A percentile compares a stretch with the other conserved stretches of the same genome.
These are phyloP conservation scores for Musa balbisiana DNA, from an alignment of 202 grass and related monocot species.

Conservation along the genomic window DNA sequence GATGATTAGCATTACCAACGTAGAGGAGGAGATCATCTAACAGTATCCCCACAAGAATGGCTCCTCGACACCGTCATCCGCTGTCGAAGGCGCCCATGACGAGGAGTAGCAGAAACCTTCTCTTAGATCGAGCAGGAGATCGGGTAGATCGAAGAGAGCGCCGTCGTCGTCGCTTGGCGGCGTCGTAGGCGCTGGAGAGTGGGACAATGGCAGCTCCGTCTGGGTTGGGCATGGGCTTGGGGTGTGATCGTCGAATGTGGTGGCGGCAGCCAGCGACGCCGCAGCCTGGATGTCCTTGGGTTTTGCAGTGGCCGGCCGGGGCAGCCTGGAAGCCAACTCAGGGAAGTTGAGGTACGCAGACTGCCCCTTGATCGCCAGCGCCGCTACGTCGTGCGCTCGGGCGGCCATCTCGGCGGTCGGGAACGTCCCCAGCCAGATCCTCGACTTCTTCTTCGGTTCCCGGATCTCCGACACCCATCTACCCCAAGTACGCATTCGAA, in stretches of 20 bases:
- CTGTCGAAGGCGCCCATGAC: not conserved
- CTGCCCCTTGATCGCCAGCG: not conserved
- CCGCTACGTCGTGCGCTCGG: not conserved
- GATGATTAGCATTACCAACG: too few species aligned
- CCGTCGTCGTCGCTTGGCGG: not conserved
- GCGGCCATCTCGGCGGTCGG: not conserved
- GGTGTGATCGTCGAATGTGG: too few species aligned
- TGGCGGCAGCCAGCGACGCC: too few species aligned
- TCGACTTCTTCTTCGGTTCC: not conserved
- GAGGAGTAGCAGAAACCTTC: not conserved
- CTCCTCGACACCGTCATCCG: not conserved
- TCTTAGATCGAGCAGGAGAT: not conserved
- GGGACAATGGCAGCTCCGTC: not conserved
- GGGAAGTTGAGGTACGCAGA: too few species aligned
- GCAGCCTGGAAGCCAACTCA: too few species aligned
- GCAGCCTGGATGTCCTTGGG: too few species aligned
- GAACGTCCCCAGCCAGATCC: constrained; percentile 4
- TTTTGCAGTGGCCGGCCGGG: too few species aligned
- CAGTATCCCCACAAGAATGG: not conserved
- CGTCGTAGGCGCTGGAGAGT: too few species aligned
- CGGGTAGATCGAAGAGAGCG: not conserved
- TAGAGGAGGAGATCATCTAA: not conserved
- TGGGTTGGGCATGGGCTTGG: too few species aligned
- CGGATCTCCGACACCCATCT: constrained; percentile 4
- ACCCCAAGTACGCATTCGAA: not conserved